Evolutionary conservation across 805 yeast species (phyloP).

Genomic region (Zygoascus ofunaensis): DNA sequence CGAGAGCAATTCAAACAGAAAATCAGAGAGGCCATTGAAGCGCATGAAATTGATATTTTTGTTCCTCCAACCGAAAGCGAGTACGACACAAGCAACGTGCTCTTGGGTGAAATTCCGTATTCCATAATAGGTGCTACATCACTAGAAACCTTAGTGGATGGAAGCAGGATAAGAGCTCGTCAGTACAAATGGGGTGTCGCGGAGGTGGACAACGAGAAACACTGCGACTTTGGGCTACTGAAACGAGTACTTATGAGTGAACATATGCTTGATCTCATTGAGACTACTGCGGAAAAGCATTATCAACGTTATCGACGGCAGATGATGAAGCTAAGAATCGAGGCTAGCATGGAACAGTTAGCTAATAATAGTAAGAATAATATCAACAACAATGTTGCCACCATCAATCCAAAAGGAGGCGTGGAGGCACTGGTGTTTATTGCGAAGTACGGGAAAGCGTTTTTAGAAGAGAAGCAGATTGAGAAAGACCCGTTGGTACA

Average conservation of each 20-base stretch:
- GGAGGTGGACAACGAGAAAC: slow-evolving; percentile 88
- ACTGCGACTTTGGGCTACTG: slow-evolving; percentile 81
- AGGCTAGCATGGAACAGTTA: slow-evolving; percentile 4
- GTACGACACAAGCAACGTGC: slow-evolving; percentile 40
- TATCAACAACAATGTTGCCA: neutral
- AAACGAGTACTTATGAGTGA: slow-evolving; percentile 74
- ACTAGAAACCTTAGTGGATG: slow-evolving; percentile 45
- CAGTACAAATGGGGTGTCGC: slow-evolving; percentile 94
- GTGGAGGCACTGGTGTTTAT: slow-evolving; percentile 11
- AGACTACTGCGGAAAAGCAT: slow-evolving; percentile 72
- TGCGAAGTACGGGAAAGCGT: slow-evolving; percentile 20
- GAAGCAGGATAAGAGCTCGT: slow-evolving; percentile 62
- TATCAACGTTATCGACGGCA: slow-evolving; percentile 60
- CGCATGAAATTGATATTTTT: slow-evolving; percentile 71
- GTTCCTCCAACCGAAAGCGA: slow-evolving; percentile 44
- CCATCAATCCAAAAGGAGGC: slow-evolving; percentile 12
- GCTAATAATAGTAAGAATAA: neutral
- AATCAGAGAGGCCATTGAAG: slow-evolving; percentile 73
- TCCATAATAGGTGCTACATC: slow-evolving; percentile 56
- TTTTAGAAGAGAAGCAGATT: slow-evolving; percentile 26
- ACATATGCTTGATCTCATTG: slow-evolving; percentile 70
- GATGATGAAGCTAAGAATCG: slow-evolving; percentile 22
- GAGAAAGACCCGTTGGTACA: slow-evolving; percentile 53
- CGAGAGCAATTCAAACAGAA: slow-evolving; percentile 51
- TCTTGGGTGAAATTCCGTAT: slow-evolving; percentile 59